Evolutionary conservation across 495 filamentous ascomycete species (phyloP).

Genomic region (Aspergillus nanangensis): DNA sequence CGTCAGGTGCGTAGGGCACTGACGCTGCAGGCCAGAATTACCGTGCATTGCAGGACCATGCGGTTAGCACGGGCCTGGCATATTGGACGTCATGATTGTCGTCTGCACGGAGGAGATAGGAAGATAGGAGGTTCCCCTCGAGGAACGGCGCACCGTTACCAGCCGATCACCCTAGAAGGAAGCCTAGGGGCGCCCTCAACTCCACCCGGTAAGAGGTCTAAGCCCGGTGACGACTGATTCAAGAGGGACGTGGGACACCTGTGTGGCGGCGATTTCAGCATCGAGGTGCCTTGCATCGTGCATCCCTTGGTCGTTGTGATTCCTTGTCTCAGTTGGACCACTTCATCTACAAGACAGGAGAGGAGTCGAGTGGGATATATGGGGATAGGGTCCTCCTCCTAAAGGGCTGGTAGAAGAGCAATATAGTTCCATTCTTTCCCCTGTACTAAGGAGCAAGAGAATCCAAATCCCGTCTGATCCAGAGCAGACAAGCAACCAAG

Average conservation of each 20-base stretch:
- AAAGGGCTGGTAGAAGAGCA: not conserved
- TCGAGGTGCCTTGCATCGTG: slow-evolving; percentile 20
- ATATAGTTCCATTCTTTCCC: not conserved
- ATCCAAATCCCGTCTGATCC: not conserved
- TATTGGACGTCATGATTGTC: slow-evolving; percentile 10
- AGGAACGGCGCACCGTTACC: not conserved
- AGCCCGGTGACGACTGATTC: not conserved
- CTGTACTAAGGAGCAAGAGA: slow-evolving; percentile 1
- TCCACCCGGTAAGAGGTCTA: not conserved
- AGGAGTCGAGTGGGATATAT: slow-evolving; percentile 1
- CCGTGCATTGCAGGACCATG: slow-evolving; percentile 15
- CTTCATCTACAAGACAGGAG: slow-evolving; percentile 1
- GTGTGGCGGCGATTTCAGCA: slow-evolving; percentile 7
- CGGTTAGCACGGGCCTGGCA: slow-evolving; percentile 6
- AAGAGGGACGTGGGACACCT: slow-evolving; percentile 1
- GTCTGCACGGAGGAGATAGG: not conserved
- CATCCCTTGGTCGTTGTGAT: slow-evolving; percentile 12
- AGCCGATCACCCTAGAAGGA: slow-evolving; percentile 9
- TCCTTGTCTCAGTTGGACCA: slow-evolving; percentile 24
- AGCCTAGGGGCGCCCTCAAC: no score
- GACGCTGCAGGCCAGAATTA: slow-evolving; percentile 1
- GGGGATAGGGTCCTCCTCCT: not conserved
- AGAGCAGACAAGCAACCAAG: not conserved
- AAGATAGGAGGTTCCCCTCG: not conserved
- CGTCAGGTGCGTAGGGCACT: not conserved